Evolutionary conservation across 495 filamentous ascomycete species (phyloP).

Genomic region (Xylaria longipes): DNA sequence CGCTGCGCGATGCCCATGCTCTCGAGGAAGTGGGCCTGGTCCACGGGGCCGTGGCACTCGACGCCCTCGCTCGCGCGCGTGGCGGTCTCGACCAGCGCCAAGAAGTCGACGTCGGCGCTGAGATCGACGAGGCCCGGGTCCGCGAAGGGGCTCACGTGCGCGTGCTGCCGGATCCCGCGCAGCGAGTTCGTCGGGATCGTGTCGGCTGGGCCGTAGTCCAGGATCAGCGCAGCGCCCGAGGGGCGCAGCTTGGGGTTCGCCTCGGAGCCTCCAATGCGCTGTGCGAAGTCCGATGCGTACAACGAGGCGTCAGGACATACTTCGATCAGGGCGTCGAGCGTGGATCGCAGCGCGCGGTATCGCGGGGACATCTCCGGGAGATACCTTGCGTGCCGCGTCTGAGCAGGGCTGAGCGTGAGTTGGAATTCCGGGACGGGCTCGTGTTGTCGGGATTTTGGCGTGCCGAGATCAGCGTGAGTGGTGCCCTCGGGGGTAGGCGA

Average conservation of each 20-base stretch:
- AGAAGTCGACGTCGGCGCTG: constrained; percentile 91
- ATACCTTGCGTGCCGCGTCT: constrained; percentile 81
- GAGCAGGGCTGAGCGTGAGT: constrained; percentile 72
- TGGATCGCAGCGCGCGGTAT: constrained; percentile 74
- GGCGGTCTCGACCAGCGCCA: constrained; percentile 80
- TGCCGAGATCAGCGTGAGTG: constrained; percentile 51
- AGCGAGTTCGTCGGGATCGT: constrained; percentile 86
- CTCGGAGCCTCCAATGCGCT: constrained; percentile 75
- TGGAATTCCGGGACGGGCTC: constrained; percentile 75
- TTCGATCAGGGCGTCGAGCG: constrained; percentile 73
- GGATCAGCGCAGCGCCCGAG: constrained; percentile 85
- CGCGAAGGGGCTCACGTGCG: constrained; percentile 74
- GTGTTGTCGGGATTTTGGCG: constrained; percentile 61
- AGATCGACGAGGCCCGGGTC: constrained; percentile 83
- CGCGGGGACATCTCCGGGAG: constrained; percentile 84
- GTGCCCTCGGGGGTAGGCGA: constrained; percentile 64
- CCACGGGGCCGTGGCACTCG: constrained; percentile 91
- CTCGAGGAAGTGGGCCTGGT: constrained; percentile 80
- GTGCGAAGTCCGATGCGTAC: constrained; percentile 79
- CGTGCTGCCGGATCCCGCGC: constrained; percentile 81
- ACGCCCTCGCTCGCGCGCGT: constrained; percentile 73
- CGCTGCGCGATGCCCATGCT: constrained; percentile 83
- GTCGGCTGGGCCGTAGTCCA: constrained; percentile 86
- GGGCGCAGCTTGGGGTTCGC: constrained; percentile 63
- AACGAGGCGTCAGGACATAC: constrained; percentile 84